Evolutionary conservation across 1,139 yeast species (phyloP).

Genomic region (Torulaspora pretoriensis): DNA sequence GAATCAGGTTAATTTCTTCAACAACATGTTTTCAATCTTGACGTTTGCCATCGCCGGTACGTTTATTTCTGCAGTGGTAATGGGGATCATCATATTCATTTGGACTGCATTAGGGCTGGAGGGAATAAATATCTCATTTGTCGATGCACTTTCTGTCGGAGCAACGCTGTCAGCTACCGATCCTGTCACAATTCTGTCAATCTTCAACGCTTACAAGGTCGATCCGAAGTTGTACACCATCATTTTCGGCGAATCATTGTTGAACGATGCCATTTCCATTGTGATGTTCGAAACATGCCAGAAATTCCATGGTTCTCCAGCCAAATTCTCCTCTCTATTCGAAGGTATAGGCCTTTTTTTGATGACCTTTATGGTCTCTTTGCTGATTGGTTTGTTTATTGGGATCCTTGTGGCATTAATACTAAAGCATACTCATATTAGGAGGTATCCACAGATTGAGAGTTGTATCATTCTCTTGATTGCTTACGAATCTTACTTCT

Average conservation of each 20-base stretch:
- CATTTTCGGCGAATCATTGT: constrained; percentile 90
- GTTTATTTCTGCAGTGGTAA: constrained; percentile 80
- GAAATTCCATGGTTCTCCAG: constrained; percentile 84
- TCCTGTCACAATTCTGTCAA: constrained; percentile 94
- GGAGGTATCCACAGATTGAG: constrained; percentile 94
- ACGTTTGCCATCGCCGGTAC: constrained; percentile 98
- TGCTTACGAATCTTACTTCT: constrained; percentile 95
- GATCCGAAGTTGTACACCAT: constrained; percentile 96
- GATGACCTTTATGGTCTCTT: constrained; percentile 90
- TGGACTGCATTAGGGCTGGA: constrained; percentile 94
- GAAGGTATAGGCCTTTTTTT: constrained; percentile 92
- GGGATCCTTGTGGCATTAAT: constrained; percentile 88
- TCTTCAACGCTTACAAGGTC: constrained; percentile 94
- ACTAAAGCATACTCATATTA: constrained; percentile 84
- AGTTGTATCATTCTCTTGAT: constrained; percentile 85
- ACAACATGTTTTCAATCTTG: constrained; percentile 84
- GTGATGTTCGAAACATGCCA: constrained; percentile 99
- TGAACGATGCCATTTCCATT: constrained; percentile 96
- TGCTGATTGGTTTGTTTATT: constrained; percentile 80
- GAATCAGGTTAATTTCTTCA: constrained; percentile 91
- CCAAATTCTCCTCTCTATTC: constrained; percentile 71
- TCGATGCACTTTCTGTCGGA: constrained; percentile 94
- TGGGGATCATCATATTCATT: constrained; percentile 76
- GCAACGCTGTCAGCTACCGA: constrained; percentile 98
- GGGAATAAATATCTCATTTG: constrained; percentile 81